These are phyloP conservation scores for Eremochloa ophiuroides DNA, from an alignment of 176 grass and related monocot genomes.

Conservation along the genomic window DNA sequence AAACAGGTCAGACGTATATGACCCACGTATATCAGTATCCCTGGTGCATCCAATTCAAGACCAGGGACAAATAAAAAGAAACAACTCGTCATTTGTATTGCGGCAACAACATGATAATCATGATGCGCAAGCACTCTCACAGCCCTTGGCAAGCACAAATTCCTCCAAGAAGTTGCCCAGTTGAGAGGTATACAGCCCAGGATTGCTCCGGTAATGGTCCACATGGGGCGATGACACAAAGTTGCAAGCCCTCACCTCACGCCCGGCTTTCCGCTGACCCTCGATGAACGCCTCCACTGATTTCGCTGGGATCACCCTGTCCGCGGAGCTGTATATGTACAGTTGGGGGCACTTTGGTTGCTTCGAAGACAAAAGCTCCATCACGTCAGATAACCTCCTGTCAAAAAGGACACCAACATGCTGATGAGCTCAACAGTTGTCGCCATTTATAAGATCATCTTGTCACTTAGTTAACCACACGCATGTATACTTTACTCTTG, in stretches of 20 bases:
- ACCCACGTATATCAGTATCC: slow-evolving; percentile 8
- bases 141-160: slow-evolving; percentile 34
- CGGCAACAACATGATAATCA: background rate
- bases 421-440: background rate
- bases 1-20: background rate
- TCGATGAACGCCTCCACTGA: slow-evolving; percentile 80
- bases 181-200: slow-evolving; percentile 61
- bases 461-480: background rate
- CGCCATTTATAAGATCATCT: background rate
- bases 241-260: slow-evolving; percentile 63
- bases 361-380: slow-evolving; percentile 59
- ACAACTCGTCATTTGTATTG: background rate
- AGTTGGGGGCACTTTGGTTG: slow-evolving; percentile 82
- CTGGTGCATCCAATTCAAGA: slow-evolving; percentile 21
- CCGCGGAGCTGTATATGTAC: slow-evolving; percentile 84
- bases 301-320: slow-evolving; percentile 80
- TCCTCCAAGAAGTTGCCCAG: slow-evolving; percentile 70
- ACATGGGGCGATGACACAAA: slow-evolving; percentile 81
- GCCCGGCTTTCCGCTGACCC: slow-evolving; percentile 49
- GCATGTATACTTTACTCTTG: background rate
- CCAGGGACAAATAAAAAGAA: slow-evolving; percentile 24
- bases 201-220: slow-evolving; percentile 77
- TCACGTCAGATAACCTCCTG: slow-evolving; percentile 66
- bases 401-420: background rate
- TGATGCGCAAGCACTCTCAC: background rate